A percentile compares a stretch with the other conserved stretches of the same genome.
Evolutionary conservation across 305 asterid genomes (phyloP).

Genomic region (Fraxinus sp.): DNA sequence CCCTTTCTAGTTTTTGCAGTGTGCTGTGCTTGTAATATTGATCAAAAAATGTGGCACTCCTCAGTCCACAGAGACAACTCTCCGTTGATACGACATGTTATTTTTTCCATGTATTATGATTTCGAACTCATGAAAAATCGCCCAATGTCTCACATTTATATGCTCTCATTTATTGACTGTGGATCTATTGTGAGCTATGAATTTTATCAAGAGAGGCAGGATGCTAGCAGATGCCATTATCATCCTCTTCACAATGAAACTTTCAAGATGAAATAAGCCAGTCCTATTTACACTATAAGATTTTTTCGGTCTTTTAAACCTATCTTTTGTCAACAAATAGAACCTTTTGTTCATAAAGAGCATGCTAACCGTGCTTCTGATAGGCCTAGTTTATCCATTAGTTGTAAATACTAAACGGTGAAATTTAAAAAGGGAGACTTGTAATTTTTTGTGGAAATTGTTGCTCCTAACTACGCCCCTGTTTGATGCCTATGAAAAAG

Average conservation of each 20-base stretch:
- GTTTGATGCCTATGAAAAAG: too few relatives aligned
- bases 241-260: not conserved
- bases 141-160: not conserved
- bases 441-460: conserved; percentile 12
- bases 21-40: conserved; percentile 5
- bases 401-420: conserved; percentile 15
- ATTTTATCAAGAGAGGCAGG: not conserved
- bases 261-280: not conserved
- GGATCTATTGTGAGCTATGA: not conserved
- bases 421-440: conserved; percentile 9
- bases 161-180: not conserved
- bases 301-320: not conserved
- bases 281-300: not conserved
- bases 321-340: conserved; percentile 8
- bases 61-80: too few relatives aligned
- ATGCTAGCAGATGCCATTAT: conserved; percentile 11
- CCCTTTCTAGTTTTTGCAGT: conserved; percentile 12
- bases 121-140: not conserved
- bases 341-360: not conserved
- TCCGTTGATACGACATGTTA: too few relatives aligned
- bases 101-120: not conserved
- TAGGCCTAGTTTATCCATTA: conserved; percentile 1
- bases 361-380: conserved; percentile 6
- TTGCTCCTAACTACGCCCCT: not conserved
- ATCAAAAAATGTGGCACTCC: not conserved